A percentile compares a stretch with the other conserved stretches of the same genome.
Conservation (phyloP, 2,329 filamentous ascomycete genomes). For the Monosporascus sp. region DNA sequence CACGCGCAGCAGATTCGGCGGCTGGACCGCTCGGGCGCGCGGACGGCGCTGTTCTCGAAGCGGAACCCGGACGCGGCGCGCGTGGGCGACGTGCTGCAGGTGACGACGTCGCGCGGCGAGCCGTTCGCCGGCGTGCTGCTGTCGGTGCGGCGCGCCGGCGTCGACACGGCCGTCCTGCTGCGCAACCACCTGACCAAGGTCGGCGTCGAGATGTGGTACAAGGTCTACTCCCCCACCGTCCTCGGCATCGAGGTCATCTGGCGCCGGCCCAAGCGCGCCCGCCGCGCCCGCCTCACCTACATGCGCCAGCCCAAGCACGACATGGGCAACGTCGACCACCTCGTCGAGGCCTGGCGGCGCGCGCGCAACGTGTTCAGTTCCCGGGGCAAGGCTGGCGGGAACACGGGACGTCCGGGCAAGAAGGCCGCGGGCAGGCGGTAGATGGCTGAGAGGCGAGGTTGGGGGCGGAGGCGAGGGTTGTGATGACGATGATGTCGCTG, state of each 20-base stretch:
- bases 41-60: conserved; percentile 74
- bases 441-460: not conserved
- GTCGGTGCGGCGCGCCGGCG: conserved; percentile 78
- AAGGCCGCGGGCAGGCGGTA: conserved; percentile 4
- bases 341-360: conserved; percentile 59
- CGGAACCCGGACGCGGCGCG: conserved; percentile 73
- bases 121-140: conserved; percentile 87
- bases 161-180: conserved; percentile 83
- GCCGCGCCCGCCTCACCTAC: conserved; percentile 83
- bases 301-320: conserved; percentile 87
- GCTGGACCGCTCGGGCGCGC: conserved; percentile 81
- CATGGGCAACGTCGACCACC: conserved; percentile 75
- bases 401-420: not conserved
- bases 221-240: conserved; percentile 86
- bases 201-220: conserved; percentile 96
- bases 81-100: conserved; percentile 85
- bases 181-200: conserved; percentile 81
- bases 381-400: conserved; percentile 14
- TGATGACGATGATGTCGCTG: not conserved
- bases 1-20: conserved; percentile 62
- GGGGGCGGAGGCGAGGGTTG: not conserved
- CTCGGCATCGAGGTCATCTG: conserved; percentile 91
- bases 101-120: conserved; percentile 74
- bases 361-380: conserved; percentile 33
- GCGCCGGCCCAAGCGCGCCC: conserved; percentile 74